These are phyloP conservation scores for Candida jianshihensis DNA, from an alignment of 805 yeast genomes.

Conservation along the genomic window DNA sequence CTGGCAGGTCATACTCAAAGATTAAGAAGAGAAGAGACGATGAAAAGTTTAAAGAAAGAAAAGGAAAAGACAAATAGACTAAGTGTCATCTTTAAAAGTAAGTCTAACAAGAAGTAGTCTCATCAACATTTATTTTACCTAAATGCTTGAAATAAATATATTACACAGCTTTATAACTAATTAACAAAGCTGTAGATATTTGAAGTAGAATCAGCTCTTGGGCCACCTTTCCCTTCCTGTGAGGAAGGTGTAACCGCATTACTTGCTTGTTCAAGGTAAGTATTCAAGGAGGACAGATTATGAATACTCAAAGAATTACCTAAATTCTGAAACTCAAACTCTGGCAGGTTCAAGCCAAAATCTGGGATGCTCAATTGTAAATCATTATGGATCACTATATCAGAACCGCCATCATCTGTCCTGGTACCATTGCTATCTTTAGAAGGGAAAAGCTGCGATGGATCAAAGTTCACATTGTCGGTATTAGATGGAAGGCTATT, in stretches of 20 bases:
- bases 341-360: conserved; percentile 20
- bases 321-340: conserved; percentile 20
- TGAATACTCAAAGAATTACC: conserved; percentile 17
- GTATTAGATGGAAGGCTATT: conserved; percentile 16
- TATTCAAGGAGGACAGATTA: conserved; percentile 18
- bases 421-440: conserved; percentile 1
- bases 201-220: conserved; percentile 1
- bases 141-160: not conserved
- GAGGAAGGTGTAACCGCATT: not conserved
- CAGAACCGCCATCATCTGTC: conserved; percentile 13
- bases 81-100: conserved; percentile 3
- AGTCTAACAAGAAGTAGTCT: not conserved
- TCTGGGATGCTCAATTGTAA: conserved; percentile 20
- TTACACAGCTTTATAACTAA: not conserved
- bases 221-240: not conserved
- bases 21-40: conserved; percentile 45
- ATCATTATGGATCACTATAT: conserved; percentile 14
- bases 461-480: conserved; percentile 15
- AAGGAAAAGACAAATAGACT: conserved; percentile 14
- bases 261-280: conserved; percentile 8
- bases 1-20: conserved; percentile 87
- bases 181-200: conserved; percentile 10
- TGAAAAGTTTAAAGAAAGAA: conserved; percentile 28
- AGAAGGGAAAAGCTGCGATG: conserved; percentile 21
- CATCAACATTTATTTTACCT: not conserved